phyloP scores from a whole-genome alignment of 257 asterid genomes.

The Verbascum thapsus region DNA sequence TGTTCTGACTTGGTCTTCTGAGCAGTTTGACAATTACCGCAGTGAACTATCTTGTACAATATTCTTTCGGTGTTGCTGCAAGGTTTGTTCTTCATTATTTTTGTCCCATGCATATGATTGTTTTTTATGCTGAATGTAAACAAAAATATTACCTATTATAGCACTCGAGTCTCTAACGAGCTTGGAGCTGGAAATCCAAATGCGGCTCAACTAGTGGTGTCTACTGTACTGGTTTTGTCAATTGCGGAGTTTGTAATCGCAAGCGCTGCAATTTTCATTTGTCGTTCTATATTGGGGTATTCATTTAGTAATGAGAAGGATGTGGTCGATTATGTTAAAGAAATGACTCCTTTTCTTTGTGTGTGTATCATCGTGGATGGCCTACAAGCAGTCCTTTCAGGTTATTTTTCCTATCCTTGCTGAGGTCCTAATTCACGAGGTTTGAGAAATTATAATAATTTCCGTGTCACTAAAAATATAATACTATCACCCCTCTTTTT shows the following conservation, averaged over 20 bases:
- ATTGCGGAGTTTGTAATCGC: conserved; percentile 41
- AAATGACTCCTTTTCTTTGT: too few species aligned
- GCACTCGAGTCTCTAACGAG: conserved; percentile 55
- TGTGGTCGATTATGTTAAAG: too few species aligned
- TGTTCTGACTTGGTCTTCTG: neutral
- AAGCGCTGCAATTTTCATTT: conserved; percentile 31
- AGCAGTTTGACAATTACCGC: conserved; percentile 52
- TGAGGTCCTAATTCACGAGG: too few species aligned
- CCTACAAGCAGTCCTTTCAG: too few species aligned
- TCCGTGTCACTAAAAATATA: too few species aligned
- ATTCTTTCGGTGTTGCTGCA: conserved; percentile 56
- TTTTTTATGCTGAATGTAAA: conserved; percentile 1
- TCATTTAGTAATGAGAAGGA: too few species aligned
- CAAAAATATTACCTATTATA: conserved; percentile 4
- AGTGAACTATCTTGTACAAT: conserved; percentile 49
- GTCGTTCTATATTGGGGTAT: conserved; percentile 38
- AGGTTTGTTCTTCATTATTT: conserved; percentile 40
- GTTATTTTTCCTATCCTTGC: too few species aligned
- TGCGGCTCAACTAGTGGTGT: conserved; percentile 40
- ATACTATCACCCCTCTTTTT: too few species aligned
- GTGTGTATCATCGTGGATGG: too few species aligned
- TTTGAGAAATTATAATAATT: too few species aligned
- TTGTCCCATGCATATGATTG: neutral
- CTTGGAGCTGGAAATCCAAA: conserved; percentile 59
- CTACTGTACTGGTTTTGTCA: conserved; percentile 32